Evolutionary conservation across 2,329 filamentous ascomycete genomes (phyloP).

Genomic region (Lachnellula occidentalis): DNA sequence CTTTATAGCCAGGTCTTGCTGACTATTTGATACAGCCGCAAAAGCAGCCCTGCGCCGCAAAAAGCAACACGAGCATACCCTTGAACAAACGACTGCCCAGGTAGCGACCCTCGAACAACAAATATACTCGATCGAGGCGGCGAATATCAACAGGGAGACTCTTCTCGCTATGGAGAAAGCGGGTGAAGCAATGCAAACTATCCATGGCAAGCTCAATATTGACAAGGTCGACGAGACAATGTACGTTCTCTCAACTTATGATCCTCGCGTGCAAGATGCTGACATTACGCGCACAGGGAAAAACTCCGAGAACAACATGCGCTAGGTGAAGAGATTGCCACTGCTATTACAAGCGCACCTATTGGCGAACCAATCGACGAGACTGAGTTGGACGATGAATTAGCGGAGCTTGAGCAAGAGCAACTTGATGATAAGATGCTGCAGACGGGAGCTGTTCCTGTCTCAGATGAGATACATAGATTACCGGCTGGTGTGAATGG

Average conservation of each 20-base stretch:
- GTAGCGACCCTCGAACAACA: conserved; percentile 91
- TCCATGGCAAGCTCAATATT: conserved; percentile 84
- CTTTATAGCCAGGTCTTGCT: conserved; percentile 1
- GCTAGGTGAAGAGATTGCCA: conserved; percentile 87
- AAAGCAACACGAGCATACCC: conserved; percentile 86
- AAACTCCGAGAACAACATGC: conserved; percentile 85
- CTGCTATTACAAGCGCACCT: conserved; percentile 70
- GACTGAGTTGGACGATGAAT: conserved; percentile 75
- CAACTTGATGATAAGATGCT: conserved; percentile 91
- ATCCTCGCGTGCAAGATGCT: conserved; percentile 24
- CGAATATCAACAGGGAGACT: conserved; percentile 98
- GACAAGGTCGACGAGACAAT: conserved; percentile 95
- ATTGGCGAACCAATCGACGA: conserved; percentile 73
- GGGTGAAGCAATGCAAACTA: conserved; percentile 83
- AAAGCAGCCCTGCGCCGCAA: conserved; percentile 88
- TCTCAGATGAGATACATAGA: conserved; percentile 69
- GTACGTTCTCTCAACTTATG: conserved; percentile 48
- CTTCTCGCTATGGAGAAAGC: conserved; percentile 91
- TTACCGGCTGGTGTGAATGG: conserved; percentile 70
- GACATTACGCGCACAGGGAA: conserved; percentile 56
- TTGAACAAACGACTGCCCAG: conserved; percentile 85
- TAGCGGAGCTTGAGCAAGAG: conserved; percentile 86
- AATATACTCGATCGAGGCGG: conserved; percentile 93
- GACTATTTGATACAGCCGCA: conserved; percentile 56
- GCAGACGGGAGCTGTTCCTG: conserved; percentile 77